These are phyloP conservation scores for Kodamaea fukazawae DNA, from an alignment of 805 yeast genomes.

Conservation along the genomic window DNA sequence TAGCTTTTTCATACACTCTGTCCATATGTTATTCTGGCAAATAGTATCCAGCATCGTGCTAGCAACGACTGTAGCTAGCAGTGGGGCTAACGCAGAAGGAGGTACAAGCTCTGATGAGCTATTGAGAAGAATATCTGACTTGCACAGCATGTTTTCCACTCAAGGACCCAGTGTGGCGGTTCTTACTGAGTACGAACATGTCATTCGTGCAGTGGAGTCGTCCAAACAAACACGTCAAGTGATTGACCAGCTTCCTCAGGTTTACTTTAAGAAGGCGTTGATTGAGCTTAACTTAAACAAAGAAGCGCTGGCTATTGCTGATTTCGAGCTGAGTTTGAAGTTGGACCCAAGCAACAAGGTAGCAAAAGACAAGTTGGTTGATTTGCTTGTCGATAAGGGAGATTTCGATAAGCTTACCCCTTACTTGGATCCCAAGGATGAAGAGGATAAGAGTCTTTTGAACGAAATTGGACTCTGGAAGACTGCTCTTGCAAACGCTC, in stretches of 20 bases:
- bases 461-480: conserved; percentile 20
- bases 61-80: neutral
- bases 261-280: conserved; percentile 59
- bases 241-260: conserved; percentile 34
- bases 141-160: conserved; percentile 16
- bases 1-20: conserved; percentile 1
- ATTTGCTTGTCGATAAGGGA: conserved; percentile 54
- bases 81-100: neutral
- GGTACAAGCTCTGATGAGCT: conserved; percentile 1
- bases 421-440: neutral
- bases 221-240: conserved; percentile 7
- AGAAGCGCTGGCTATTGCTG: conserved; percentile 50
- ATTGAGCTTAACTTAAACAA: conserved; percentile 57
- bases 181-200: conserved; percentile 22
- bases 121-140: conserved; percentile 5
- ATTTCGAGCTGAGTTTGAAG: conserved; percentile 48
- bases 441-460: conserved; percentile 7
- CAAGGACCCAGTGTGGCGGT: conserved; percentile 33
- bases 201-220: conserved; percentile 4
- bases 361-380: conserved; percentile 49
- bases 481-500: conserved; percentile 12
- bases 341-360: conserved; percentile 40
- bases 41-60: conserved; percentile 1
- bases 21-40: conserved; percentile 6
- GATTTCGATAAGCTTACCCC: conserved; percentile 28